phyloP scores from a whole-genome alignment of 139 green algal species.

The Chlamydomonas asymmetrica region DNA sequence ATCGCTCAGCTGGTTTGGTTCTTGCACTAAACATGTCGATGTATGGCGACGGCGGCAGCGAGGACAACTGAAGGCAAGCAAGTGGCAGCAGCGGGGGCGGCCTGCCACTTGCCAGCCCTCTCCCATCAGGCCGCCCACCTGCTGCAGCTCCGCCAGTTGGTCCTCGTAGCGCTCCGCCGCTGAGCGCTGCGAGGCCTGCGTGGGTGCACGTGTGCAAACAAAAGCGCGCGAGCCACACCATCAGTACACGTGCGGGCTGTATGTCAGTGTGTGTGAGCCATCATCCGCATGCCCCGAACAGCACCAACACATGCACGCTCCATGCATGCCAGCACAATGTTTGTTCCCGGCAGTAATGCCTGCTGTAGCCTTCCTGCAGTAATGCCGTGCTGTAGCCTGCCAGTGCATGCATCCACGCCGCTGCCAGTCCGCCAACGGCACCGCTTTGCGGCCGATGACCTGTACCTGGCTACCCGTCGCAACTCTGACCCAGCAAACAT shows the following conservation, averaged over 20 bases:
- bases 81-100: too few species aligned
- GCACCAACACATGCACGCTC: background rate
- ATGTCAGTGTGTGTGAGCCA: background rate
- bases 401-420: too few species aligned
- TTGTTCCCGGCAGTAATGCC: background rate
- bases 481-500: too few species aligned
- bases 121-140: background rate
- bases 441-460: too few species aligned
- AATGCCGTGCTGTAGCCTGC: background rate
- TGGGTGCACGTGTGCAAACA: too few species aligned
- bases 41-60: background rate
- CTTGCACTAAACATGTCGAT: background rate
- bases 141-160: slow-evolving; percentile 13
- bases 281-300: too few species aligned
- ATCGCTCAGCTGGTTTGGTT: background rate
- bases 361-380: background rate
- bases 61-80: too few species aligned
- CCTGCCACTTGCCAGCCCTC: too few species aligned
- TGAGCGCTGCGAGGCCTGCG: slow-evolving; percentile 10
- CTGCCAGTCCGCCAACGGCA: too few species aligned
- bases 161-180: background rate
- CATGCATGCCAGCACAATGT: background rate
- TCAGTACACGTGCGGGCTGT: background rate
- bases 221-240: background rate
- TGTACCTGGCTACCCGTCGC: too few species aligned